A percentile compares a stretch with the other conserved stretches of the same genome.
These are phyloP conservation scores for Epicoccum sorghinum DNA, from an alignment of 2,329 filamentous ascomycete species.

Conservation along the genomic window DNA sequence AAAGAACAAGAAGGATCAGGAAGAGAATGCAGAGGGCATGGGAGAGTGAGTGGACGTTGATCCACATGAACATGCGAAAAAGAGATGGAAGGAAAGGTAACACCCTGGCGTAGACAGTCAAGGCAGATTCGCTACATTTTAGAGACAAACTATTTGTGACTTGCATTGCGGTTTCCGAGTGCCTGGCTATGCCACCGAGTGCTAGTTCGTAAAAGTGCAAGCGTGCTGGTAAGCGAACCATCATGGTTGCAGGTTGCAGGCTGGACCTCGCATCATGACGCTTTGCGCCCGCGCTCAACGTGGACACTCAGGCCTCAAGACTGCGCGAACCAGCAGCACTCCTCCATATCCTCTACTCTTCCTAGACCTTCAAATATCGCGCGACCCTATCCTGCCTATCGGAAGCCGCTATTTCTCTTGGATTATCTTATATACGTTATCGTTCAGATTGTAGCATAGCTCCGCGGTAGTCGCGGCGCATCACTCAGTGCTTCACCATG, in stretches of 20 bases:
- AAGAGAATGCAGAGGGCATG: conserved; percentile 21
- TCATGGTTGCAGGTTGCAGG: conserved; percentile 2
- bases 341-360: not conserved
- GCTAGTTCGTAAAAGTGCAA: conserved; percentile 5
- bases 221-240: conserved; percentile 10
- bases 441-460: conserved; percentile 1
- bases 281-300: conserved; percentile 20
- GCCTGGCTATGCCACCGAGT: not conserved
- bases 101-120: not conserved
- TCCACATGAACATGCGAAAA: conserved; percentile 4
- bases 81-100: not conserved
- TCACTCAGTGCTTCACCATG: conserved; percentile 24
- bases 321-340: not conserved
- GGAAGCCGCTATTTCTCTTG: not conserved
- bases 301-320: conserved; percentile 14
- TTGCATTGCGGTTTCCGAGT: not conserved
- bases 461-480: conserved; percentile 17
- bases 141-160: conserved; percentile 4
- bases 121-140: conserved; percentile 1
- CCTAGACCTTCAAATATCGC: not conserved
- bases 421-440: conserved; percentile 10
- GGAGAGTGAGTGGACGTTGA: conserved; percentile 19
- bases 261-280: conserved; percentile 15
- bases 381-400: not conserved
- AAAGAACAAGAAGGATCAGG: conserved; percentile 7